These are phyloP conservation scores for Didymosphaeria variabile DNA, from an alignment of 2,329 filamentous ascomycete genomes.

Conservation along the genomic window DNA sequence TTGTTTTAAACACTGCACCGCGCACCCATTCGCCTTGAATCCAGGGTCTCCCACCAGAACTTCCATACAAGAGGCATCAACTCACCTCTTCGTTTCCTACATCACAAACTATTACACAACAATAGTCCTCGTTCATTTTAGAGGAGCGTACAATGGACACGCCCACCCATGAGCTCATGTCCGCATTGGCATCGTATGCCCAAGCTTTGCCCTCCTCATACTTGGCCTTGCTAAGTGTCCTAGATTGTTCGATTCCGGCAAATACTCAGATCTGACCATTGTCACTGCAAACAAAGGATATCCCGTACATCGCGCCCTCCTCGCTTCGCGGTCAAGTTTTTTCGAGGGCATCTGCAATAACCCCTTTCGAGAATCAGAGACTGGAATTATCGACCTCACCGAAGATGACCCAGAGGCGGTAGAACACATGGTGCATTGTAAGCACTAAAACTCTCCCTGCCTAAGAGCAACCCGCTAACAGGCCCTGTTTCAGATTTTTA, in stretches of 20 bases:
- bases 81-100: slow-evolving; percentile 1
- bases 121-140: slow-evolving; percentile 8
- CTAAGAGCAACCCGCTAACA: slow-evolving; percentile 28
- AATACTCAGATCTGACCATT: slow-evolving; percentile 61
- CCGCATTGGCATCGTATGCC: slow-evolving; percentile 58
- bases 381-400: slow-evolving; percentile 50
- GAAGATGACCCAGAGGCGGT: slow-evolving; percentile 53
- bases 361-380: slow-evolving; percentile 48
- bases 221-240: slow-evolving; percentile 36
- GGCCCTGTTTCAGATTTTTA: slow-evolving; percentile 48
- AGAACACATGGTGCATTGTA: slow-evolving; percentile 54
- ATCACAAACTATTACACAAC: neutral
- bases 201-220: slow-evolving; percentile 1
- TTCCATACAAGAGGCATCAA: neutral
- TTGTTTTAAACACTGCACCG: slow-evolving; percentile 14
- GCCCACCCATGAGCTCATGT: slow-evolving; percentile 56
- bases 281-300: slow-evolving; percentile 57
- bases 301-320: slow-evolving; percentile 57
- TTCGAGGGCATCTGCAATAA: slow-evolving; percentile 54
- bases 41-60: neutral
- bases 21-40: slow-evolving; percentile 10
- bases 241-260: slow-evolving; percentile 49
- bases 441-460: slow-evolving; percentile 23
- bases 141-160: slow-evolving; percentile 43
- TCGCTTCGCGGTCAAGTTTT: slow-evolving; percentile 60